phyloP scores from a whole-genome alignment of 192 early-diverging fungal species.

The Backusella parvicylindrica region DNA sequence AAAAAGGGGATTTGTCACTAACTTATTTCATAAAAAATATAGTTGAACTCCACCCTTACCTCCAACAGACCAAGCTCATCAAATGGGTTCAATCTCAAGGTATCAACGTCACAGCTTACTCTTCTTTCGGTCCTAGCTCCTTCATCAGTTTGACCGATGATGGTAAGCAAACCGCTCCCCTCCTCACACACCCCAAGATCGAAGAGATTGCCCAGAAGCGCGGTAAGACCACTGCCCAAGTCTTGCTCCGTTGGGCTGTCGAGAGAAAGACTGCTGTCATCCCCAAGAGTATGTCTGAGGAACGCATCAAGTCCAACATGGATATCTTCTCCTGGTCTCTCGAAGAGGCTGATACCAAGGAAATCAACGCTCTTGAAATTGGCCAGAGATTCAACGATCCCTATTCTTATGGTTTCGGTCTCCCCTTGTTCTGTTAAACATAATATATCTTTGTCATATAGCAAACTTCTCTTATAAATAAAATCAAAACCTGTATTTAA shows the following conservation, averaged over 20 bases:
- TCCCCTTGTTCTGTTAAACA: slow-evolving; percentile 44
- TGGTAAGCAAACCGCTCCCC: slow-evolving; percentile 35
- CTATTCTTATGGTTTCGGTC: slow-evolving; percentile 35
- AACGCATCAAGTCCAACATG: slow-evolving; percentile 55
- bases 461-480: slow-evolving; percentile 1
- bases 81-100: slow-evolving; percentile 52
- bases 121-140: slow-evolving; percentile 58
- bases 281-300: slow-evolving; percentile 59
- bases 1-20: background rate
- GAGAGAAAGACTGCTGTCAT: slow-evolving; percentile 62
- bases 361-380: slow-evolving; percentile 42
- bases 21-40: background rate
- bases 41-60: slow-evolving; percentile 71
- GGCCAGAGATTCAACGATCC: slow-evolving; percentile 48
- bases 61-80: slow-evolving; percentile 61
- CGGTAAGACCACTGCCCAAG: slow-evolving; percentile 54
- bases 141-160: slow-evolving; percentile 14
- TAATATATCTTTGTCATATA: background rate
- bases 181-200: slow-evolving; percentile 46
- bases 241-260: slow-evolving; percentile 59
- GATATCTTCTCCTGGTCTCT: slow-evolving; percentile 47
- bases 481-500: slow-evolving; percentile 4
- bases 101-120: slow-evolving; percentile 71
- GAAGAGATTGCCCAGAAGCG: slow-evolving; percentile 49
- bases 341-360: slow-evolving; percentile 41